Percentiles rank a stretch among this genome's conserved stretches.
These are phyloP conservation scores for Thelephora ganbajun DNA, from an alignment of 768 basidiomycete species.

Conservation along the genomic window DNA sequence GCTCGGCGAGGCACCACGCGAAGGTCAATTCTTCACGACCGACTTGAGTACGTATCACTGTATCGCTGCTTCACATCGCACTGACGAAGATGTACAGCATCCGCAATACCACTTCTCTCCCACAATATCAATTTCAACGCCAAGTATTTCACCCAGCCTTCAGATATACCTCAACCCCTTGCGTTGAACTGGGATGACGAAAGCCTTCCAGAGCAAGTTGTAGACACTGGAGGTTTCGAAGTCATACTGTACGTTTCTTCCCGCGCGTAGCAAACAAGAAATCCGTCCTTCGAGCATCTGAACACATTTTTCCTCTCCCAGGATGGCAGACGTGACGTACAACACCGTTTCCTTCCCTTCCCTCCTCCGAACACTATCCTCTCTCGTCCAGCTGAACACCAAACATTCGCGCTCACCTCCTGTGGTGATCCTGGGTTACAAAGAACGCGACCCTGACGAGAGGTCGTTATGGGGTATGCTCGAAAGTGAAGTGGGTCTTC, in stretches of 20 bases:
- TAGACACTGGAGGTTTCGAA: conserved; percentile 31
- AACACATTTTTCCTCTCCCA: conserved; percentile 14
- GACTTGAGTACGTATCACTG: conserved; percentile 50
- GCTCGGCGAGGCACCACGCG: conserved; percentile 7
- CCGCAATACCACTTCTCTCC: conserved; percentile 68
- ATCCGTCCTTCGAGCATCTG: background rate
- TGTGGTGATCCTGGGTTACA: conserved; percentile 65
- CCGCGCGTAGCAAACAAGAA: background rate
- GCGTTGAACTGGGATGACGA: conserved; percentile 71
- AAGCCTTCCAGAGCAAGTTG: conserved; percentile 31
- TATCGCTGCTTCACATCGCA: background rate
- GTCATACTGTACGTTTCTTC: conserved; percentile 46
- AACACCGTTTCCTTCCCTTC: conserved; percentile 78
- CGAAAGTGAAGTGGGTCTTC: conserved; percentile 33
- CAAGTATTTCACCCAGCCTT: conserved; percentile 18
- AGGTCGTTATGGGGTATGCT: conserved; percentile 56
- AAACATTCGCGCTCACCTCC: conserved; percentile 16
- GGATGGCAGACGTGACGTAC: conserved; percentile 90
- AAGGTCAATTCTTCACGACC: conserved; percentile 35
- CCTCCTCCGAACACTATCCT: conserved; percentile 51
- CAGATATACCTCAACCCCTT: conserved; percentile 15
- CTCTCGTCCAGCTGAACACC: conserved; percentile 24
- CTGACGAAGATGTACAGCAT: conserved; percentile 28
- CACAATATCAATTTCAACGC: conserved; percentile 47
- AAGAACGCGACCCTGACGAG: conserved; percentile 71